Evolutionary conservation across 2,329 filamentous ascomycete species (phyloP).

Genomic region (Trichophyton benhamiae): DNA sequence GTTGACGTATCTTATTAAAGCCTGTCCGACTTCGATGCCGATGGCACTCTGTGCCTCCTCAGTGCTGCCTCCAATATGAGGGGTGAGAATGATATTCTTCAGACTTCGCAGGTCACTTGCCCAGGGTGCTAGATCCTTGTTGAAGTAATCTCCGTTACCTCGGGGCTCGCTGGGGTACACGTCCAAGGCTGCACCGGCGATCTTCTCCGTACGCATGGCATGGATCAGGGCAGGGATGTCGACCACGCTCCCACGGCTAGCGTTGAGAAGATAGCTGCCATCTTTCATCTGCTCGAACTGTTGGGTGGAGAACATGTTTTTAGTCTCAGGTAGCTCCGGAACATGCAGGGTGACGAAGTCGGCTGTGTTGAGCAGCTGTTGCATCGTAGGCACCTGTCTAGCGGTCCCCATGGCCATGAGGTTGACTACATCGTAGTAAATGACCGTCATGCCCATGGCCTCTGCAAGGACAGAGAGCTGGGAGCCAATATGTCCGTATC

Average conservation of each 20-base stretch:
- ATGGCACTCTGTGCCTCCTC: conserved; percentile 96
- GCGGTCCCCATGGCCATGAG: conserved; percentile 89
- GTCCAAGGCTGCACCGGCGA: conserved; percentile 90
- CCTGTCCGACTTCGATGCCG: conserved; percentile 79
- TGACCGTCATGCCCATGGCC: conserved; percentile 94
- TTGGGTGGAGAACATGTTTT: conserved; percentile 70
- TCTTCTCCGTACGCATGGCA: conserved; percentile 70
- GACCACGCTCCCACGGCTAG: conserved; percentile 83
- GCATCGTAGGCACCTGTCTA: conserved; percentile 65
- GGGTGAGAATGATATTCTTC: conserved; percentile 88
- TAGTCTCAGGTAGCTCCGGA: conserved; percentile 83
- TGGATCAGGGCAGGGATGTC: conserved; percentile 87
- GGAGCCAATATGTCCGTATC: conserved; percentile 93
- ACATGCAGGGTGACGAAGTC: conserved; percentile 96
- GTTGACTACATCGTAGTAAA: conserved; percentile 91
- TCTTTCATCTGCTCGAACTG: conserved; percentile 84
- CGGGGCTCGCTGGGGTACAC: conserved; percentile 91
- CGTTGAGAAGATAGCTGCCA: conserved; percentile 91
- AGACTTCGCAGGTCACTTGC: conserved; percentile 70
- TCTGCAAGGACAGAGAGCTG: conserved; percentile 92
- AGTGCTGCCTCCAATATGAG: conserved; percentile 93
- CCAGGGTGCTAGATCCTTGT: conserved; percentile 68
- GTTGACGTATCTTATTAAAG: conserved; percentile 88
- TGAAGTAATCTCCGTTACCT: conserved; percentile 93
- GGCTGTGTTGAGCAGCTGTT: conserved; percentile 61